Evolutionary conservation across 2,329 filamentous ascomycete species (phyloP).

Genomic region (Dactylellina sp.): DNA sequence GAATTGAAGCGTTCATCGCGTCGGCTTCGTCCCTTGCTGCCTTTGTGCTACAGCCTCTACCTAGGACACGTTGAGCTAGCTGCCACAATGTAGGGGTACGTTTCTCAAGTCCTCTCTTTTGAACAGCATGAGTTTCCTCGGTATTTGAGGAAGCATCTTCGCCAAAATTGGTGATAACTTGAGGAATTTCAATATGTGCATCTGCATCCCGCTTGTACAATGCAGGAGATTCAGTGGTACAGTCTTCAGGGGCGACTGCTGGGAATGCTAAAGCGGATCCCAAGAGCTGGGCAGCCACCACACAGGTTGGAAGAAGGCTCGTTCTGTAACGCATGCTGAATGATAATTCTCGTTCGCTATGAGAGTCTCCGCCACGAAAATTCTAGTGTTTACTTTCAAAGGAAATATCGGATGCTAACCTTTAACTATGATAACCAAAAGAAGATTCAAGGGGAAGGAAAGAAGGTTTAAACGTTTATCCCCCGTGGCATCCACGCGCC

Average conservation of each 20-base stretch:
- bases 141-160: not conserved
- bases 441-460: not conserved
- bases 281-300: conserved; percentile 26
- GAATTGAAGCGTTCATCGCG: not conserved
- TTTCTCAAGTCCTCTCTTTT: conserved; percentile 17
- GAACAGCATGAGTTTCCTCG: conserved; percentile 5
- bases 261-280: conserved; percentile 30
- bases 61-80: conserved; percentile 2
- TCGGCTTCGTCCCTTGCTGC: not conserved
- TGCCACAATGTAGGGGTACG: conserved; percentile 10
- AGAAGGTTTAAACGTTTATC: conserved; percentile 9
- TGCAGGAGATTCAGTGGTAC: conserved; percentile 7
- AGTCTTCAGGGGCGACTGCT: conserved; percentile 3
- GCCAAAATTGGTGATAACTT: conserved; percentile 17
- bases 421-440: too few species aligned
- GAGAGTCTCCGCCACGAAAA: too few species aligned
- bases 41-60: conserved; percentile 17
- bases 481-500: conserved; percentile 14
- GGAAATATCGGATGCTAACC: too few species aligned
- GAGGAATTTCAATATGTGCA: conserved; percentile 11
- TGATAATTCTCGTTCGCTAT: not conserved
- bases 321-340: conserved; percentile 35
- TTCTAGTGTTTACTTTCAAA: too few species aligned
- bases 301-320: conserved; percentile 36
- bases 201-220: conserved; percentile 41